Percentiles rank a stretch among this genome's conserved stretches.
These are phyloP conservation scores for Calonectria ilicicola DNA, from an alignment of 2,329 filamentous ascomycete species.

Conservation along the genomic window DNA sequence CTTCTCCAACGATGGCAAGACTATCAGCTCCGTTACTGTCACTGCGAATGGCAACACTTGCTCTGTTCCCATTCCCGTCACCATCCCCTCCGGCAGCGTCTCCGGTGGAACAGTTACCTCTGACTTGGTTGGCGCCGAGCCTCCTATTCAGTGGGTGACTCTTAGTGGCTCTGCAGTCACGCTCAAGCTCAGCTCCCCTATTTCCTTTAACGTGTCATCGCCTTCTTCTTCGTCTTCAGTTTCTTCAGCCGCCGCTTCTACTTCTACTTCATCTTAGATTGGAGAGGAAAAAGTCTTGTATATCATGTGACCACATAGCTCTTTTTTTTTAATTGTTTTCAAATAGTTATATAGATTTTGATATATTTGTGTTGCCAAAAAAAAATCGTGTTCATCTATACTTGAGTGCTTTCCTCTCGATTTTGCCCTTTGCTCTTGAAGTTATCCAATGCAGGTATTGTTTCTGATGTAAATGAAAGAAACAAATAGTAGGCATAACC, in stretches of 20 bases:
- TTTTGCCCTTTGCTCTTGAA: too few species aligned
- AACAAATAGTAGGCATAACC: too few species aligned
- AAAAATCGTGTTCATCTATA: not conserved
- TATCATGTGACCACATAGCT: constrained; percentile 8
- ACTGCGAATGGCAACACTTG: constrained; percentile 27
- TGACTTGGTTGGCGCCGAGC: constrained; percentile 29
- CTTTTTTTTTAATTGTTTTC: not conserved
- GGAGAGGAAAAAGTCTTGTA: not conserved
- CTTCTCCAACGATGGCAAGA: constrained; percentile 20
- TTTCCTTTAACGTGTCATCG: not conserved
- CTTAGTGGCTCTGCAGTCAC: constrained; percentile 27
- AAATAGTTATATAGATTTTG: not conserved
- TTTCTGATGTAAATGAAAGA: too few species aligned
- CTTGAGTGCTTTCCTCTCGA: not conserved
- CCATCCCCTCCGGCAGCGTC: constrained; percentile 17
- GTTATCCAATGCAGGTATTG: too few species aligned
- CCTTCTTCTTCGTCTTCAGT: not conserved
- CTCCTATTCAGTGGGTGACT: constrained; percentile 31
- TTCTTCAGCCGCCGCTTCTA: not conserved
- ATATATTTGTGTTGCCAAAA: not conserved
- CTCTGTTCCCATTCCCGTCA: constrained; percentile 26
- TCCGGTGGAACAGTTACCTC: constrained; percentile 10
- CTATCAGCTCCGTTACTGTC: constrained; percentile 17
- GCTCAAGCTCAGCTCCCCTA: constrained; percentile 7
- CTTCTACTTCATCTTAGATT: not conserved